phyloP scores from a whole-genome alignment of 768 basidiomycete genomes.

The Suillus tomentosus region DNA sequence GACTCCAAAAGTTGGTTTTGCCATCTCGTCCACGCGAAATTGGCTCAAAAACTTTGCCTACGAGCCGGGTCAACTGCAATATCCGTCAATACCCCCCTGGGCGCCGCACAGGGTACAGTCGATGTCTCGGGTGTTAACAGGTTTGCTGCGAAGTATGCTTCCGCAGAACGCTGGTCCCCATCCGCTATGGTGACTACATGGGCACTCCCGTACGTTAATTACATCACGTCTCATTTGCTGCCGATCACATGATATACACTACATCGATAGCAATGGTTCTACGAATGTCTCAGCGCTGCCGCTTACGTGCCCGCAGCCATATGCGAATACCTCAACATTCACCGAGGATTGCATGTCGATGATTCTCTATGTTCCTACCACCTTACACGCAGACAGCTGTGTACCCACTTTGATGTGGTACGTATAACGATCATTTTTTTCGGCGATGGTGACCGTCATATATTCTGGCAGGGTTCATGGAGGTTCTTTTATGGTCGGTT shows the following conservation, averaged over 20 bases:
- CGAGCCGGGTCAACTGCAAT: slow-evolving; percentile 28
- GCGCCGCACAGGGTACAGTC: slow-evolving; percentile 53
- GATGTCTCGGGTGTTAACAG: slow-evolving; percentile 52
- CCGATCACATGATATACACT: slow-evolving; percentile 2
- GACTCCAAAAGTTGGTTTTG: slow-evolving; percentile 40
- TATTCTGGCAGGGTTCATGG: slow-evolving; percentile 71
- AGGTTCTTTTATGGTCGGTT: slow-evolving; percentile 75
- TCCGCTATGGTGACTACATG: slow-evolving; percentile 57
- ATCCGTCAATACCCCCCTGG: slow-evolving; percentile 51
- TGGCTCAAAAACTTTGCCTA: slow-evolving; percentile 40
- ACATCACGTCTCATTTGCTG: slow-evolving; percentile 3
- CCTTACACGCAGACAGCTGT: slow-evolving; percentile 33
- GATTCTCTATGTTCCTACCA: slow-evolving; percentile 66
- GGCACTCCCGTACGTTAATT: slow-evolving; percentile 58
- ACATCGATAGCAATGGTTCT: slow-evolving; percentile 45
- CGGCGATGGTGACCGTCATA: neutral
- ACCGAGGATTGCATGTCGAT: slow-evolving; percentile 84
- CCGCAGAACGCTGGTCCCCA: slow-evolving; percentile 59
- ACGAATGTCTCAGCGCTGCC: slow-evolving; percentile 59
- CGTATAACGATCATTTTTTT: slow-evolving; percentile 20
- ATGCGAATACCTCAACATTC: slow-evolving; percentile 47
- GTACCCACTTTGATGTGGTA: slow-evolving; percentile 64
- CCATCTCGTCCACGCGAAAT: slow-evolving; percentile 44
- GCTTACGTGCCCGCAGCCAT: slow-evolving; percentile 70
- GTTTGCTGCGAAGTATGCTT: slow-evolving; percentile 69